A percentile compares a stretch with the other conserved stretches of the same genome.
phyloP scores from a whole-genome alignment of 2,329 filamentous ascomycete genomes.

The Claviceps spartinae region DNA sequence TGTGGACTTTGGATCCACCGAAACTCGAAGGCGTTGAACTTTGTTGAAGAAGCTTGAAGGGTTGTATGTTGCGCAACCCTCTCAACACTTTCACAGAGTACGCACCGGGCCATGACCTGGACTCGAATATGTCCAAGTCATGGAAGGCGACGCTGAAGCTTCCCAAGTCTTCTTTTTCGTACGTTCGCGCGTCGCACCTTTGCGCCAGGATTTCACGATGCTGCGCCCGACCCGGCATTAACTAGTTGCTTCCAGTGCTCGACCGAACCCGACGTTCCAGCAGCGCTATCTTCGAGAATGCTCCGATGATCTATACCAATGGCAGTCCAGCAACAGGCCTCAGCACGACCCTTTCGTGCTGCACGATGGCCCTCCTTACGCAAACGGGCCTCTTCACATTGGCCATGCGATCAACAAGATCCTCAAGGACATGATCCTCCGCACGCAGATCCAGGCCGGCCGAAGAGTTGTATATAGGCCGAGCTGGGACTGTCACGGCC shows the following conservation, averaged over 20 bases:
- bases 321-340: conserved; percentile 54
- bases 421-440: conserved; percentile 83
- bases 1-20: neutral
- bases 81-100: neutral
- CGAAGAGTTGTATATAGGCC: conserved; percentile 65
- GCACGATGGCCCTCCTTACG: conserved; percentile 94
- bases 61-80: neutral
- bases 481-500: conserved; percentile 95
- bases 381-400: conserved; percentile 81
- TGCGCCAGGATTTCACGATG: neutral
- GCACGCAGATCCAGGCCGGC: conserved; percentile 65
- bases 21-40: neutral
- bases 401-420: conserved; percentile 96
- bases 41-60: no score
- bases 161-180: conserved; percentile 63
- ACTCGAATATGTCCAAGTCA: conserved; percentile 35
- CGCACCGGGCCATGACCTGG: conserved; percentile 14
- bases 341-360: conserved; percentile 56
- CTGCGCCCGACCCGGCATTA: neutral
- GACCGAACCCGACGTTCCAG: conserved; percentile 35
- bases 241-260: conserved; percentile 27
- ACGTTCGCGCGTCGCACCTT: conserved; percentile 16
- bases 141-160: conserved; percentile 65
- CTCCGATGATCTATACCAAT: conserved; percentile 77
- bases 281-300: conserved; percentile 57